Percentiles rank a stretch among this genome's conserved stretches.
Conservation (phyloP, 305 asterid species). For the Vinca major region DNA sequence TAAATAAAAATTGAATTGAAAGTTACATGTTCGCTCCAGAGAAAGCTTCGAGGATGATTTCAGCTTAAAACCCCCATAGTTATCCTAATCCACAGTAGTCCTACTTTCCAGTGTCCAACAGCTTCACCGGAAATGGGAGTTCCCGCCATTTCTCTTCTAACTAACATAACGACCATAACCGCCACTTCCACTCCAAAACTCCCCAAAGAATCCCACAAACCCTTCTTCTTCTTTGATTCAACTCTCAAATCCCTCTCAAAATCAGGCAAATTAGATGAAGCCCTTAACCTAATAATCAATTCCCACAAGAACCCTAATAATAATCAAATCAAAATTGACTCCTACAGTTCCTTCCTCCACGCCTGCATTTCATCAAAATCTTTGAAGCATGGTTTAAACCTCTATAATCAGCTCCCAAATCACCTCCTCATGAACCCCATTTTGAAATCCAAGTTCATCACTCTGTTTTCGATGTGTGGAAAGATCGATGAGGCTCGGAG, state of each 20-base stretch:
- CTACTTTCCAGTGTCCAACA: not conserved
- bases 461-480: slow-evolving; percentile 41
- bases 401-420: slow-evolving; percentile 29
- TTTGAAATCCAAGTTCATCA: slow-evolving; percentile 35
- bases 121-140: slow-evolving; percentile 17
- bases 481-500: slow-evolving; percentile 33
- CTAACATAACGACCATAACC: slow-evolving; percentile 27
- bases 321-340: slow-evolving; percentile 16
- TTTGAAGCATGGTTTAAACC: slow-evolving; percentile 26
- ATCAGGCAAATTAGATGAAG: slow-evolving; percentile 37
- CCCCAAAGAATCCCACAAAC: not conserved
- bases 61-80: too few species aligned
- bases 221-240: slow-evolving; percentile 18
- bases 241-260: slow-evolving; percentile 33
- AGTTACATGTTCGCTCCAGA: too few species aligned
- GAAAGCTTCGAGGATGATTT: too few species aligned
- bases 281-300: slow-evolving; percentile 25
- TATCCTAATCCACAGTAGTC: not conserved
- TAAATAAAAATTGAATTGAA: too few species aligned
- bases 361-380: slow-evolving; percentile 38
- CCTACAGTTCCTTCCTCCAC: slow-evolving; percentile 32
- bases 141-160: slow-evolving; percentile 26
- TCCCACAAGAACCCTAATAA: slow-evolving; percentile 13
- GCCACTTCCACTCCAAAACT: slow-evolving; percentile 18
- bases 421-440: slow-evolving; percentile 28